Base-by-base conservation (phyloP, 495 filamentous ascomycete species). In the Saxophila tyrrhenica region DNA sequence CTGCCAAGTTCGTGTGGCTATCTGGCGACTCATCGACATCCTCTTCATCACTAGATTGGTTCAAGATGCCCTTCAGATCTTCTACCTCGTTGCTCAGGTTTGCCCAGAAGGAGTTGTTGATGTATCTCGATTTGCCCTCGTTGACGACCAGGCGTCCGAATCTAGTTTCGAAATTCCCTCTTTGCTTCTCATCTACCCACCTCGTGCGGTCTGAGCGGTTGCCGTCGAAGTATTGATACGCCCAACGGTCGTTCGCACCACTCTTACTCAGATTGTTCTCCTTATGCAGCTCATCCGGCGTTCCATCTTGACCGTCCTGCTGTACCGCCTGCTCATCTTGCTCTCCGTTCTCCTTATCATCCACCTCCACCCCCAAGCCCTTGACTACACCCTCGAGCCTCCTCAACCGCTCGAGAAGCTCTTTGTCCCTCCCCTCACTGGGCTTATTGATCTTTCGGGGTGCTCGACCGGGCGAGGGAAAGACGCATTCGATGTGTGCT, bases 21-120 rank as follows among this genome's bases (percentile, higher is more conserved):
- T 78, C n/a, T 72, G 78, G 3, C 81, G 83, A 3, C 79, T 74
- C 41, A 35, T 82, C 75, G 5, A 82, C 77, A 35, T 72, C 83
- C 35, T 83, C 81, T 8, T 88, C 82, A 19, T 88, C 86, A 11
- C 77, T 81, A 21, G 79, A 75, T 53, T 78, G 72, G 50, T 86
- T 77, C 0, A 88, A 80, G 25, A 91, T 73, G 61, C 85, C 82
- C 60, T 85, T 82, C 35, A 91, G 76, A 81, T 87, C 54, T 45
- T 59, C 51, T 29, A 88, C 88, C 78, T 96, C 88, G 55, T 91
- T 86, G 48, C 82, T 86, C 43, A 96, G 72, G 57, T 79, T 87
- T n/a, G 84, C 81, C 90, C 89, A 96, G 49, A 95, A 86, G 16
- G 81, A 82, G 68, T 84, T 90, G 65, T 86, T 90, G 55, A 95